Conservation (phyloP, 2,329 filamentous ascomycete species). For the Apiospora kogelbergensis region DNA sequence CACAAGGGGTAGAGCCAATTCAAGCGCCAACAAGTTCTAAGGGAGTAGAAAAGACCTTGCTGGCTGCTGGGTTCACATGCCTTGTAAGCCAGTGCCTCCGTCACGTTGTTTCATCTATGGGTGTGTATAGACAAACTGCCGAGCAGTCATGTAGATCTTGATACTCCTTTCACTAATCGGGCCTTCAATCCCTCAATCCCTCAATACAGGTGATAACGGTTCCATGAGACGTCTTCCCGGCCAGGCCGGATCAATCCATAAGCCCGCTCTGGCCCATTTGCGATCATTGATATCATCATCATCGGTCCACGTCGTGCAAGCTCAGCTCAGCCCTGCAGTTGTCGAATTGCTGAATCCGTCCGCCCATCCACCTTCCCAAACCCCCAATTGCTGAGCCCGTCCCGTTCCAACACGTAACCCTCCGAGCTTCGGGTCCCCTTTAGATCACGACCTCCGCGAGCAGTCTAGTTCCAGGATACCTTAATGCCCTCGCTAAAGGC, state of each 20-base stretch:
- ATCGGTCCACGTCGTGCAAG: neutral
- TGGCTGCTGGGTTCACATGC: no score
- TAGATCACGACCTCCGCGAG: neutral
- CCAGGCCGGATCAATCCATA: slow-evolving; percentile 1
- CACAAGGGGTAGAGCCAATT: no score
- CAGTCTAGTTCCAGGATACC: neutral
- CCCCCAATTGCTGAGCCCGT: neutral
- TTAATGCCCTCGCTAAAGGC: neutral
- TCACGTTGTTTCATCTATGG: no score
- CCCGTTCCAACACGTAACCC: neutral
- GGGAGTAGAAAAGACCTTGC: no score
- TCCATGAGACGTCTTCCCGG: neutral
- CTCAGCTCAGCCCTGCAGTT: slow-evolving; percentile 2
- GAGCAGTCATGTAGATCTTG: neutral
- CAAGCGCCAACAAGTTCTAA: no score
- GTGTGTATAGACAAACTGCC: neutral
- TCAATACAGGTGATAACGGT: neutral
- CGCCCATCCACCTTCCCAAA: neutral
- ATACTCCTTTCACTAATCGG: neutral
- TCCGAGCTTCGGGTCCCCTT: neutral
- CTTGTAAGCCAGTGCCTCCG: no score
- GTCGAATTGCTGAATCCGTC: neutral
- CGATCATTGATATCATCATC: slow-evolving; percentile 2
- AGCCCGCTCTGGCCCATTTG: neutral
- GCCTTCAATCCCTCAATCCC: neutral